phyloP scores from a whole-genome alignment of 768 basidiomycete genomes.

The Megacollybia marginata region DNA sequence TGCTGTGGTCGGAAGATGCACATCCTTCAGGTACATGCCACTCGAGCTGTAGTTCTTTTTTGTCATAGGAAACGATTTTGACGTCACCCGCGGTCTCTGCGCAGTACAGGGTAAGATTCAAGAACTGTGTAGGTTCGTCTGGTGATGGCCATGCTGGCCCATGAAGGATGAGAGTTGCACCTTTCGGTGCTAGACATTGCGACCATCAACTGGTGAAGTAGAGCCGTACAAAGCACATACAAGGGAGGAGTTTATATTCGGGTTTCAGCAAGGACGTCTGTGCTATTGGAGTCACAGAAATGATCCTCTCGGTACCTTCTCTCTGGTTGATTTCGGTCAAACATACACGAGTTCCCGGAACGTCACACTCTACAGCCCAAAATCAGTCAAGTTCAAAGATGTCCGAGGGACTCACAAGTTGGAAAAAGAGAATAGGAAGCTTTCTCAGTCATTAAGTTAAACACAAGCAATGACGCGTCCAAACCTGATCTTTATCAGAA shows the following conservation, averaged over 20 bases:
- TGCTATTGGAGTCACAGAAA: conserved; percentile 72
- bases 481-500: conserved; percentile 60
- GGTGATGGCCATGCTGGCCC: conserved; percentile 57
- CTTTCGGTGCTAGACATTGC: conserved; percentile 38
- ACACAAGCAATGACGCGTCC: conserved; percentile 13
- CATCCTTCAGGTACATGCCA: conserved; percentile 65
- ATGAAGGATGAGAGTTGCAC: conserved; percentile 47
- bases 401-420: no score
- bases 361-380: conserved; percentile 44
- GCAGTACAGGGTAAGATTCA: conserved; percentile 60
- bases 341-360: conserved; percentile 64
- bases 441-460: conserved; percentile 4
- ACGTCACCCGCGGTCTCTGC: conserved; percentile 35
- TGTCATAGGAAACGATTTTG: conserved; percentile 53
- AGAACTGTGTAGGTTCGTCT: conserved; percentile 42
- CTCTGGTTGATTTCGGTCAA: conserved; percentile 63
- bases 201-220: conserved; percentile 6
- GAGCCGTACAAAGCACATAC: conserved; percentile 24
- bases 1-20: conserved; percentile 19
- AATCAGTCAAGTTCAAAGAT: no score
- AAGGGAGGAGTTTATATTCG: conserved; percentile 19
- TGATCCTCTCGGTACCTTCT: conserved; percentile 41
- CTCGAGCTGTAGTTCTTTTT: conserved; percentile 42
- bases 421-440: neutral
- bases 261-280: conserved; percentile 27